phyloP scores from a whole-genome alignment of 2,329 filamentous ascomycete species.

The Stagonosporopsis vannaccii region DNA sequence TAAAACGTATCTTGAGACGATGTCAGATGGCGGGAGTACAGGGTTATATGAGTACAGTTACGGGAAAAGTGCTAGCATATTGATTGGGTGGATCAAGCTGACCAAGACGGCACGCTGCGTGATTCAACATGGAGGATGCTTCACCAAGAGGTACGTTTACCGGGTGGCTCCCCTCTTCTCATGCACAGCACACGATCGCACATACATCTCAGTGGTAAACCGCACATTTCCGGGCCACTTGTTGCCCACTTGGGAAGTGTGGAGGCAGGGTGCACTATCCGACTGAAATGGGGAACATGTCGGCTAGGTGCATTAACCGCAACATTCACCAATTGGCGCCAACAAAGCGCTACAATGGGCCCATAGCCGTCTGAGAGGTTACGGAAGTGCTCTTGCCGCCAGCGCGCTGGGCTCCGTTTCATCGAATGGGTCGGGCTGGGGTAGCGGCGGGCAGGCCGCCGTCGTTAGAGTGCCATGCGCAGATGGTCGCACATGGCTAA shows the following conservation, averaged over 20 bases:
- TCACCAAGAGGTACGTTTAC: not conserved
- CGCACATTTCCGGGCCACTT: too few relatives aligned
- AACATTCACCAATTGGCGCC: not conserved
- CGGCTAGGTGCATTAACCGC: not conserved
- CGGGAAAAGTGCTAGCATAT: not conserved
- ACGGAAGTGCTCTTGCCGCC: not conserved
- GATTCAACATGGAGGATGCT: not conserved
- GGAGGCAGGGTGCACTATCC: conserved; percentile 3
- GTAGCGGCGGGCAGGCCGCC: not conserved
- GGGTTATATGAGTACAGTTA: not conserved
- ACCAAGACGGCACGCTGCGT: not conserved
- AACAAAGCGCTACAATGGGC: not conserved
- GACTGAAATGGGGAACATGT: not conserved
- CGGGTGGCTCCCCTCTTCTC: not conserved
- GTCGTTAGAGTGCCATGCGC: not conserved
- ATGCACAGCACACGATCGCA: not conserved
- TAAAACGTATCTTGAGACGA: not conserved
- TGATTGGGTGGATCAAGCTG: not conserved
- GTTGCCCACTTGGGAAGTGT: not conserved
- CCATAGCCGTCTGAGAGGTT: not conserved
- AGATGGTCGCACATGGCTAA: not conserved
- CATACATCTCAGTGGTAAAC: not conserved
- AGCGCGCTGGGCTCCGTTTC: not conserved
- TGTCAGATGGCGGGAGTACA: not conserved
- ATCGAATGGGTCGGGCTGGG: not conserved